Evolutionary conservation across 805 yeast genomes (phyloP), one percentile per base, ranked within the genome.

Genomic region (Yamadazyma phyllophila): DNA sequence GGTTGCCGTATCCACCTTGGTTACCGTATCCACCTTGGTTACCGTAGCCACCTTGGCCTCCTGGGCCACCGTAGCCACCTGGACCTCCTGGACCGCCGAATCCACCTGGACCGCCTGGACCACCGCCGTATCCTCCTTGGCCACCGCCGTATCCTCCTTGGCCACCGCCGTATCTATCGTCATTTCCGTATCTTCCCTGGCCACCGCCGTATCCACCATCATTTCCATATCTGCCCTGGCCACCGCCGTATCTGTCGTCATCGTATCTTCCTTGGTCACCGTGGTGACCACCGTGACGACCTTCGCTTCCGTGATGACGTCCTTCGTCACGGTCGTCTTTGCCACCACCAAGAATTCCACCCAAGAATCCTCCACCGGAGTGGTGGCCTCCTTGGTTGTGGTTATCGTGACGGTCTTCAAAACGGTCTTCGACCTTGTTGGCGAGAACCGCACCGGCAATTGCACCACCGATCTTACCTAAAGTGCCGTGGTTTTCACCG

Each of bases 381-480:
- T 52, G 53, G 14, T 51, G 44, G 14, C 59, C 58, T 29, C 61
- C 51, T 31, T 58, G 47, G 20, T 40, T 16, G 5, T 24, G 17
- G 13, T 31, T n/a, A 12, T 14, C 36, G 7, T 40, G 43, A 24
- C 31, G 31, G 12, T 55, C 52, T 31, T 55, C 53, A 33, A 48
- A 39, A 17, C 15, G 38, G 35, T 35, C 33, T 26, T 34, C 39
- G 11, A 44, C 51, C 62, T 78, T 76, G 65, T 78, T 72, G 39
- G 81, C 83, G 20, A 70, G 67, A 45, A 77, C 52, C 7, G 82
- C 83, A 60, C 84, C 84, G 26, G 69, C 75, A 48, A 80, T 48
- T 35, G 79, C 82, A 60, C 84, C 85, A 26, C 69, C 71, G 45
- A 76, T 60, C 40, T 74, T 73, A 41, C 78, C 77, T 16, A 77